Base-by-base conservation (phyloP, 148 eudicot genomes). In the Beta vulgaris region DNA sequence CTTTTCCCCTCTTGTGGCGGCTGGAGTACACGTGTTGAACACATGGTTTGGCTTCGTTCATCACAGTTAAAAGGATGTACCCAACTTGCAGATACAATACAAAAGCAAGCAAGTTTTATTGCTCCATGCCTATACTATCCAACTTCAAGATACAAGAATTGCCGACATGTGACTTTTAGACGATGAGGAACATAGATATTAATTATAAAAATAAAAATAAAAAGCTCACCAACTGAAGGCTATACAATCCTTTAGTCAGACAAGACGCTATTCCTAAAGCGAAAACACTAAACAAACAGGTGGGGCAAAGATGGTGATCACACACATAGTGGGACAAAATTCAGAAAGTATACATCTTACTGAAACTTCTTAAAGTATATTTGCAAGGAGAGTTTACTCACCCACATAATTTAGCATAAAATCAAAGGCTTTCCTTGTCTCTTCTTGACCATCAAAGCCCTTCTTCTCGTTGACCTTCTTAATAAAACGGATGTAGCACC, bases 371-470 rank as follows among this genome's bases (percentile, higher is more conserved):
- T 19, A 35, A 32, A 6, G 15, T 32, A 54, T 3, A 53, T 49
- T 34, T 9, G 37, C 46, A 39, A 70, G 35, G 9, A 68, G 29
- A 77, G 62, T 40, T 15, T 68, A 79, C 93, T 78, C 42, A 95
- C 99, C 99, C 43, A 95, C 94, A 87, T 88, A 88, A 84, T 84
- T 88, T 74, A 95, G 88, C 99, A 92, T 95, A 84, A 92, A 95
- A 71, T 95, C 99, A 86, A 80, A 95, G 77, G 99, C 97, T 88
- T 92, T 95, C 81, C 91, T 89, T 36, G 98, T 95, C 87, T 95
- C 99, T 84, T 90, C 99, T 68, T 86, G 91, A 68, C 96, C 99
- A 77, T 95, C 97, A 44, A 82, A 72, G 48, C 99, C 97, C 85
- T 88, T 95, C 88, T 85, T 95, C 40, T 92, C 99, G 82, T 95